phyloP scores from a whole-genome alignment of 2,329 filamentous ascomycete species.

The Elsinoe ampelina region DNA sequence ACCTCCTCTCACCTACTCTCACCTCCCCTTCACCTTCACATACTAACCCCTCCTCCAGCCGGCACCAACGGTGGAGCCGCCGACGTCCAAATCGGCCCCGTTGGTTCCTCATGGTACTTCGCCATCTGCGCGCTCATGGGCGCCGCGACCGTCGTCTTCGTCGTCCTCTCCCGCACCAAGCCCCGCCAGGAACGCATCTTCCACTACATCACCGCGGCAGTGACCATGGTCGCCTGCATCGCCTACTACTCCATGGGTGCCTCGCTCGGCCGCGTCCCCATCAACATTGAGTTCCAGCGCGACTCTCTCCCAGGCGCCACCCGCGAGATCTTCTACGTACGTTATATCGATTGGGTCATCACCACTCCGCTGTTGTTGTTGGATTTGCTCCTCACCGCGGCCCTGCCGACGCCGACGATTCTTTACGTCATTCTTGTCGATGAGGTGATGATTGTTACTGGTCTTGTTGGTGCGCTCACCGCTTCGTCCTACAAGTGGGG shows the following conservation, averaged over 20 bases:
- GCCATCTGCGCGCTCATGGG: conserved; percentile 53
- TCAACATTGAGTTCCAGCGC: conserved; percentile 51
- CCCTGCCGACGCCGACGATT: conserved; percentile 56
- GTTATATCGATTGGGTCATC: conserved; percentile 57
- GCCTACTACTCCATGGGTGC: conserved; percentile 60
- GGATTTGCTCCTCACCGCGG: conserved; percentile 54
- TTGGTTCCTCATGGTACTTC: conserved; percentile 56
- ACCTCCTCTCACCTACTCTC: not conserved
- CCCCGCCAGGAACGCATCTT: conserved; percentile 50
- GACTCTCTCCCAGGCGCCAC: conserved; percentile 38
- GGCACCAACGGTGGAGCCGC: conserved; percentile 38
- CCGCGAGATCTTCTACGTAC: conserved; percentile 57
- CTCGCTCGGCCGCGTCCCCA: conserved; percentile 54
- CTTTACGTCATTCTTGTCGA: conserved; percentile 54
- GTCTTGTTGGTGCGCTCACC: conserved; percentile 57
- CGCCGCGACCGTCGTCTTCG: conserved; percentile 43
- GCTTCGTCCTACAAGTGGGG: conserved; percentile 58
- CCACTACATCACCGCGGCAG: conserved; percentile 53
- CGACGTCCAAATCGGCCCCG: conserved; percentile 50
- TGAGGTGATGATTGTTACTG: conserved; percentile 58
- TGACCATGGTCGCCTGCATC: conserved; percentile 51
- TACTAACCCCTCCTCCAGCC: conserved; percentile 21
- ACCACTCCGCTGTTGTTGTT: conserved; percentile 56
- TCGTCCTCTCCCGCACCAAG: conserved; percentile 45
- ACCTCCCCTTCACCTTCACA: not conserved